phyloP scores from a whole-genome alignment of 345 rosid species.

The Linum lewisii region DNA sequence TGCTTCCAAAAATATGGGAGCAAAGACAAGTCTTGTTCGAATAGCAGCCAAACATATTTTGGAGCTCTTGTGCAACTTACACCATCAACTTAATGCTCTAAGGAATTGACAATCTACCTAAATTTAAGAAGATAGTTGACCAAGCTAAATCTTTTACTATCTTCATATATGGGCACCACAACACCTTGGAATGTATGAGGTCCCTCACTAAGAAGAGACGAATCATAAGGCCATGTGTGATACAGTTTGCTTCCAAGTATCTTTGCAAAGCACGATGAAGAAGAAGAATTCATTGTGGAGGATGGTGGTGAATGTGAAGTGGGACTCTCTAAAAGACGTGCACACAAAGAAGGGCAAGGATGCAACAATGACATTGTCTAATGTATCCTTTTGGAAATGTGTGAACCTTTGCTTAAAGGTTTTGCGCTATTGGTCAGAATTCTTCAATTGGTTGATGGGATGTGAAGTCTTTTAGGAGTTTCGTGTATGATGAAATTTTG shows the following conservation, averaged over 20 bases:
- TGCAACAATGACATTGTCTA: not conserved
- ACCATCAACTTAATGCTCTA: not conserved
- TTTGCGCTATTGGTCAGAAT: too few species aligned
- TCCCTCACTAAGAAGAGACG: not conserved
- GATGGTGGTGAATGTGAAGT: not conserved
- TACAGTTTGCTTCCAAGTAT: not conserved
- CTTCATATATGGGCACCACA: not conserved
- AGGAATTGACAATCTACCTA: not conserved
- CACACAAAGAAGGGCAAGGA: not conserved
- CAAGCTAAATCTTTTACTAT: not conserved
- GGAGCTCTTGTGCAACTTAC: constrained; percentile 1
- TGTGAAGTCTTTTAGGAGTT: not conserved
- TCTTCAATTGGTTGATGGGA: constrained; percentile 1
- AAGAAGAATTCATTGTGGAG: not conserved
- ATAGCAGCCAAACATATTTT: not conserved
- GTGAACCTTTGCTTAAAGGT: not conserved
- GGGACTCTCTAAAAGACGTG: not conserved
- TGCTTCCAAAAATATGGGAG: too few species aligned
- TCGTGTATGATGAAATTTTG: not conserved
- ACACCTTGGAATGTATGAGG: not conserved
- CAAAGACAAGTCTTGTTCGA: not conserved
- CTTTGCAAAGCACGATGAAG: not conserved
- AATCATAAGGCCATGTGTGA: not conserved
- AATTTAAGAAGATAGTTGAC: not conserved
- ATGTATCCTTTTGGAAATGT: not conserved